phyloP scores from a whole-genome alignment of 768 basidiomycete genomes.

The Hemileccinum rubropunctum region DNA sequence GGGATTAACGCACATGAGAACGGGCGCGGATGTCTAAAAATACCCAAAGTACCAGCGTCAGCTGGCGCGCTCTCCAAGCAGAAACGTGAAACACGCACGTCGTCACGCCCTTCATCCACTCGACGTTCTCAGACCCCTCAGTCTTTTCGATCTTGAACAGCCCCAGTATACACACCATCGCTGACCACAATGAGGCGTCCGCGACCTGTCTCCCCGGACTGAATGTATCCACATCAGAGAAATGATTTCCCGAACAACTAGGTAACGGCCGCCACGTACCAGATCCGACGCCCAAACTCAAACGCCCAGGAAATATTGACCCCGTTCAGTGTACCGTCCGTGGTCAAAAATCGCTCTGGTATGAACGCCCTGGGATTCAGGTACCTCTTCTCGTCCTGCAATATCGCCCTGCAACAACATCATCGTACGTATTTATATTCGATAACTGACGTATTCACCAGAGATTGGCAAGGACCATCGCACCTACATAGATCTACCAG shows the following conservation, averaged over 20 bases:
- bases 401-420: slow-evolving; percentile 35
- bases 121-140: slow-evolving; percentile 13
- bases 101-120: slow-evolving; percentile 16
- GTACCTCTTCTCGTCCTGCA: slow-evolving; percentile 37
- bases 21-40: slow-evolving; percentile 13
- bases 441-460: slow-evolving; percentile 2
- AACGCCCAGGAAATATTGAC: slow-evolving; percentile 12
- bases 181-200: slow-evolving; percentile 22
- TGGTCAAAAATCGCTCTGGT: slow-evolving; percentile 37
- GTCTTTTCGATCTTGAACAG: slow-evolving; percentile 18
- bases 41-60: neutral
- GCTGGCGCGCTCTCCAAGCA: neutral
- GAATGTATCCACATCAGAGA: neutral
- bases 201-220: slow-evolving; percentile 22
- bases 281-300: slow-evolving; percentile 23
- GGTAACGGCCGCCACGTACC: slow-evolving; percentile 2
- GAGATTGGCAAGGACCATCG: slow-evolving; percentile 7
- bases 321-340: slow-evolving; percentile 16
- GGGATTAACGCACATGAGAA: slow-evolving; percentile 16
- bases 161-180: slow-evolving; percentile 16
- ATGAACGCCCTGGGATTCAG: slow-evolving; percentile 32
- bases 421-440: neutral
- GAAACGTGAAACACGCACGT: neutral
- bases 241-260: neutral
- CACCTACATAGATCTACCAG: slow-evolving; percentile 5